Evolutionary conservation across 2,329 filamentous ascomycete species (phyloP).

Genomic region (Paradendryphiella salina): DNA sequence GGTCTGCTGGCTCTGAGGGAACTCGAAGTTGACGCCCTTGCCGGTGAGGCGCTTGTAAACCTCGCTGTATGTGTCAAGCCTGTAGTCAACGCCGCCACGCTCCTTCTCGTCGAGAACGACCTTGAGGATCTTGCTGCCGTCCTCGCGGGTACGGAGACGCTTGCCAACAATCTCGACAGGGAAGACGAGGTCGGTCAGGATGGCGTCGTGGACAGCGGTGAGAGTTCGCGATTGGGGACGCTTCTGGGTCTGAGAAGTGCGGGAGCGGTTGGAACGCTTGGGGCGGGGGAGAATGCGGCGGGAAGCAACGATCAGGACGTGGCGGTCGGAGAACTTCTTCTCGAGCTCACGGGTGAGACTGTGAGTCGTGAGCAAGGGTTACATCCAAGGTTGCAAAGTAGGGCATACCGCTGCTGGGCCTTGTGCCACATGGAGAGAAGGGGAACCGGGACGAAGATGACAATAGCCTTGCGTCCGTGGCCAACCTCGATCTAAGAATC

Average conservation of each 20-base stretch:
- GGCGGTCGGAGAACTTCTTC: constrained; percentile 99
- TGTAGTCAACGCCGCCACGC: constrained; percentile 98
- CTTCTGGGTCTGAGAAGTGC: constrained; percentile 98
- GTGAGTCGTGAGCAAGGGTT: constrained; percentile 16
- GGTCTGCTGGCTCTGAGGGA: constrained; percentile 78
- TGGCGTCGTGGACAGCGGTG: constrained; percentile 97
- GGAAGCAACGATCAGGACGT: constrained; percentile 97
- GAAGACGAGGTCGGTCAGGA: constrained; percentile 97
- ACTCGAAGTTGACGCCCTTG: constrained; percentile 97
- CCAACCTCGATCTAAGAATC: constrained; percentile 94
- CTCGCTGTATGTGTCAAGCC: constrained; percentile 99
- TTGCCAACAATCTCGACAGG: constrained; percentile 99
- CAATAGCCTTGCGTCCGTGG: constrained; percentile 99
- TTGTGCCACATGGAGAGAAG: constrained; percentile 98
- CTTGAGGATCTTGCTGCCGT: constrained; percentile 98
- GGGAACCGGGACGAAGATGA: constrained; percentile 99
- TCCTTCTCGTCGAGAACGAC: constrained; percentile 99
- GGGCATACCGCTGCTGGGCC: constrained; percentile 94
- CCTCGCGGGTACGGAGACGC: constrained; percentile 97
- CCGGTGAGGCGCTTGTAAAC: constrained; percentile 98
- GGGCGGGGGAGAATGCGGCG: constrained; percentile 98
- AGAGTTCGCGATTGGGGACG: constrained; percentile 96
- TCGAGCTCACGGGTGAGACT: constrained; percentile 99
- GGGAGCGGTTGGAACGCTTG: constrained; percentile 95
- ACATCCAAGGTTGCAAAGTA: background rate